Conservation (phyloP, 208 protist genomes). For the Acanthamoeba royreba region DNA sequence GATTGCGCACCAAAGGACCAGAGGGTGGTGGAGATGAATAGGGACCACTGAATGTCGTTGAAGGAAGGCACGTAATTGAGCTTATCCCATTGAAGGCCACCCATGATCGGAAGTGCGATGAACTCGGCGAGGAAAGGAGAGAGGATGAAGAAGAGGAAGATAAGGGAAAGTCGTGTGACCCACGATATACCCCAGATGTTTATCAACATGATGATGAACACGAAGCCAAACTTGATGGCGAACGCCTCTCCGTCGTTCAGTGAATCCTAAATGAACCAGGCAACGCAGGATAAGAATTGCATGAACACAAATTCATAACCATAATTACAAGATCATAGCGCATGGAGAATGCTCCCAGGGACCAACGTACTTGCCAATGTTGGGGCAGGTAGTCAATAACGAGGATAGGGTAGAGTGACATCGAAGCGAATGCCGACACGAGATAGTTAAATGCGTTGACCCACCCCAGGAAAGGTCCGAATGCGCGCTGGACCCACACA, state of each 20-base stretch:
- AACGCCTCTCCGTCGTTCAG: background rate
- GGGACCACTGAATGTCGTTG: background rate
- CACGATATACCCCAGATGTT: background rate
- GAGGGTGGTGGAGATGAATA: background rate
- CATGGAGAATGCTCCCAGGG: background rate
- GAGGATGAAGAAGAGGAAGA: slow-evolving; percentile 15
- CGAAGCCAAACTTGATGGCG: background rate
- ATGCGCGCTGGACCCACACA: slow-evolving; percentile 13
- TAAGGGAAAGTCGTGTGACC: background rate
- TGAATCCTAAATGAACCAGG: background rate
- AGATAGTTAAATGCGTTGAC: slow-evolving; percentile 20
- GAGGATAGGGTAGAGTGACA: background rate
- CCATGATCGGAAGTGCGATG: background rate
- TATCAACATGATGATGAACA: background rate
- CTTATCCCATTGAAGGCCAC: background rate
- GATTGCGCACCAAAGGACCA: background rate
- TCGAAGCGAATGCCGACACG: background rate
- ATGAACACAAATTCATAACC: too few relatives aligned
- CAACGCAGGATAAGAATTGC: too few relatives aligned
- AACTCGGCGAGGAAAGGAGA: background rate
- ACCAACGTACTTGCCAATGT: background rate
- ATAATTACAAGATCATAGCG: background rate
- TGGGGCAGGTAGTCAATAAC: slow-evolving; percentile 5
- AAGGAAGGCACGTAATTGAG: background rate
- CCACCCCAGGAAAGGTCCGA: background rate